These are phyloP conservation scores for Exophiala calicioides DNA, from an alignment of 2,329 filamentous ascomycete genomes.

Conservation along the genomic window DNA sequence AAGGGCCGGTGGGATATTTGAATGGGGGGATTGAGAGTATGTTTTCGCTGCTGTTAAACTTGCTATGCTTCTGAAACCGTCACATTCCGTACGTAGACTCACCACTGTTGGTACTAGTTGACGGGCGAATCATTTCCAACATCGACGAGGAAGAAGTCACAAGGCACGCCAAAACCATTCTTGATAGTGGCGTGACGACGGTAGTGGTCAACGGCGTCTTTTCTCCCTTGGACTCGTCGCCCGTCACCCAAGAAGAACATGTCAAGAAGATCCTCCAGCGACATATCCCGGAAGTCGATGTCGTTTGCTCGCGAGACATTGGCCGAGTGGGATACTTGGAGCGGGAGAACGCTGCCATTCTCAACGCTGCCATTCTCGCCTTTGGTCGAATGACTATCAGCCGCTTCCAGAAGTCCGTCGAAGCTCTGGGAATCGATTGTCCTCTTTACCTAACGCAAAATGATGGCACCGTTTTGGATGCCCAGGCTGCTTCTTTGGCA, in stretches of 20 bases:
- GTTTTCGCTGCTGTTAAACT: too few relatives aligned
- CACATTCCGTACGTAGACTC: background rate
- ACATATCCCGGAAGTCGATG: slow-evolving; percentile 37
- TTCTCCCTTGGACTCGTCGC: slow-evolving; percentile 45
- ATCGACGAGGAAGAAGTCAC: slow-evolving; percentile 37
- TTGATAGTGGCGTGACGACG: slow-evolving; percentile 38
- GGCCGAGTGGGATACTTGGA: slow-evolving; percentile 55
- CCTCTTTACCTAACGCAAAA: slow-evolving; percentile 56
- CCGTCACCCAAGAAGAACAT: slow-evolving; percentile 45
- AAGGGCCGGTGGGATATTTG: slow-evolving; percentile 49
- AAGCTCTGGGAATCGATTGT: slow-evolving; percentile 37
- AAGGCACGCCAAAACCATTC: slow-evolving; percentile 46
- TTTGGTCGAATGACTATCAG: slow-evolving; percentile 18
- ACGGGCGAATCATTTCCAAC: slow-evolving; percentile 50
- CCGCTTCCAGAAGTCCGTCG: slow-evolving; percentile 21
- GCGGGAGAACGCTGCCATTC: slow-evolving; percentile 65
- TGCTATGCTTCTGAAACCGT: background rate
- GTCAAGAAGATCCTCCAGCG: slow-evolving; percentile 41
- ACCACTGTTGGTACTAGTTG: too few relatives aligned
- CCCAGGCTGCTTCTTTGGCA: slow-evolving; percentile 47
- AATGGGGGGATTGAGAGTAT: slow-evolving; percentile 47
- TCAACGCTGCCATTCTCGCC: slow-evolving; percentile 55
- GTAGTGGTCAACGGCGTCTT: slow-evolving; percentile 50
- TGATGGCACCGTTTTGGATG: slow-evolving; percentile 53
- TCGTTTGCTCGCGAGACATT: slow-evolving; percentile 48